Conservation (phyloP, 805 yeast genomes). For the Kurtzmaniella cleridarum region DNA sequence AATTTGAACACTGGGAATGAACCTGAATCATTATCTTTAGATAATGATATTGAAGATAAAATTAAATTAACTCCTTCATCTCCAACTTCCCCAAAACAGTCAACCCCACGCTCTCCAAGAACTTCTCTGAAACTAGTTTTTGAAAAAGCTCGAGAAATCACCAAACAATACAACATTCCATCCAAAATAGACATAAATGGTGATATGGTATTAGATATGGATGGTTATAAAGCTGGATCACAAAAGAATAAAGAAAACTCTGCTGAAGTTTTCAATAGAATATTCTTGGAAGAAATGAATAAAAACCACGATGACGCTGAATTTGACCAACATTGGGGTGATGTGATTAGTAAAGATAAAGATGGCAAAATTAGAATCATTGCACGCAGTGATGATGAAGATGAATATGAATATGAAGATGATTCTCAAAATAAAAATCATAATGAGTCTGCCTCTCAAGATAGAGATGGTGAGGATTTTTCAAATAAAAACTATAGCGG, state of each 20-base stretch:
- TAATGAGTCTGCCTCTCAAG: background rate
- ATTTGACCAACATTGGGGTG: conserved; percentile 25
- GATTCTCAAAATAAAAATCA: background rate
- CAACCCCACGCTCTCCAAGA: conserved; percentile 11
- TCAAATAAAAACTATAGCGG: conserved; percentile 3
- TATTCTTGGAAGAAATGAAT: conserved; percentile 67
- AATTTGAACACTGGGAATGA: conserved; percentile 15
- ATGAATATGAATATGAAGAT: conserved; percentile 41
- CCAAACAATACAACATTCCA: conserved; percentile 76
- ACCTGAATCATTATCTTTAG: conserved; percentile 34
- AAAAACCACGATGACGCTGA: conserved; percentile 8
- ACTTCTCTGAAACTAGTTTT: conserved; percentile 32
- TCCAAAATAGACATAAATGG: conserved; percentile 85
- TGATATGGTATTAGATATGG: conserved; percentile 85
- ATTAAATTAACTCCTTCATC: conserved; percentile 16
- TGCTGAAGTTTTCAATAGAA: conserved; percentile 67
- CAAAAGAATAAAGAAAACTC: conserved; percentile 70
- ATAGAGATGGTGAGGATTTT: background rate
- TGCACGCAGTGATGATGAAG: conserved; percentile 50
- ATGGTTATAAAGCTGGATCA: conserved; percentile 84
- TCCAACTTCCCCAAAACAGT: conserved; percentile 15
- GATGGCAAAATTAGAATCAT: conserved; percentile 62
- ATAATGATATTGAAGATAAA: conserved; percentile 25
- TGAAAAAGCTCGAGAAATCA: conserved; percentile 57
- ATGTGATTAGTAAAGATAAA: conserved; percentile 46